Conservation (phyloP, 495 filamentous ascomycete genomes). For the Trichoderma reesei region DNA sequence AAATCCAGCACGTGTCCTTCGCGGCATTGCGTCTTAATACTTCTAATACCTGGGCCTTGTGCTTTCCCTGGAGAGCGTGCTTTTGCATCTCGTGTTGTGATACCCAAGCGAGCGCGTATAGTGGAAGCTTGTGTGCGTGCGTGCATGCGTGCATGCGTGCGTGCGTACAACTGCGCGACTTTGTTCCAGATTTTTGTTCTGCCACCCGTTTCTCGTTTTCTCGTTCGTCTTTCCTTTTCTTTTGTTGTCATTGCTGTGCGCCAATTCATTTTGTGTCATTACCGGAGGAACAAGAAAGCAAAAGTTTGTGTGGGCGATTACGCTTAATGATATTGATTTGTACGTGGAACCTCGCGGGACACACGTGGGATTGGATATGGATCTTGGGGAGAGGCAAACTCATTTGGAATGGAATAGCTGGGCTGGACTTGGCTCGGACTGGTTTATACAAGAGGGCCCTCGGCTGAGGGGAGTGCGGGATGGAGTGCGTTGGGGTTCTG, state of each 20-base stretch:
- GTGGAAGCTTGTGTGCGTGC: not conserved
- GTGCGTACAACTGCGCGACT: not conserved
- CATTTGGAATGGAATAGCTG: not conserved
- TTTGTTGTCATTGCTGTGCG: not conserved
- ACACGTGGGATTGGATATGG: not conserved
- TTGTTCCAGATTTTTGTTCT: not conserved
- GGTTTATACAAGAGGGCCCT: not conserved
- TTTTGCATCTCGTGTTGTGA: not conserved
- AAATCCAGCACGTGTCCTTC: conserved; percentile 10
- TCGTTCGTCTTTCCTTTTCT: not conserved
- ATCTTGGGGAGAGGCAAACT: not conserved
- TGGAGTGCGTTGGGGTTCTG: not conserved
- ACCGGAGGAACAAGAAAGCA: not conserved
- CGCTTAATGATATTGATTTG: not conserved
- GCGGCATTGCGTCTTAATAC: conserved; percentile 10
- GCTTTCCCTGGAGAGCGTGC: not conserved
- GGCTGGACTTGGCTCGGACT: not conserved
- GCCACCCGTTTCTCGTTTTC: not conserved
- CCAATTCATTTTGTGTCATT: not conserved
- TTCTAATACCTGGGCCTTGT: not conserved
- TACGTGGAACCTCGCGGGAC: not conserved
- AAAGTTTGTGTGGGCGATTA: conserved; percentile 2
- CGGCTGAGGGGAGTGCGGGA: not conserved
- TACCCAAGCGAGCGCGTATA: conserved; percentile 5
- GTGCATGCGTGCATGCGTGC: not conserved